Evolutionary conservation across 169 alveolate species (phyloP).

Genomic region (Theileria orientalis): DNA sequence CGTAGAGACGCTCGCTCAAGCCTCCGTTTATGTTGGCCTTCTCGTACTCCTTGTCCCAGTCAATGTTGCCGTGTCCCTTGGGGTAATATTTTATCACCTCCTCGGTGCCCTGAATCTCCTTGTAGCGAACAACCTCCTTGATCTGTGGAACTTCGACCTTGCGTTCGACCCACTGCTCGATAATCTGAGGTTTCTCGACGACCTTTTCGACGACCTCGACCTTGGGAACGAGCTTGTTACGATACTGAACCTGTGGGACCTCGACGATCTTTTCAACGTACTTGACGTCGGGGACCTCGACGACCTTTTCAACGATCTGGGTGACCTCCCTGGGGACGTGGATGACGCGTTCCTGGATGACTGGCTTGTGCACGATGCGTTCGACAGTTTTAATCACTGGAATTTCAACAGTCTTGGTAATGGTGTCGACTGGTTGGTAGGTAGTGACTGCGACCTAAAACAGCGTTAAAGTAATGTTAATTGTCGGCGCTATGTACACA

Average conservation of each 20-base stretch:
- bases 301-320: slow-evolving; percentile 83
- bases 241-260: slow-evolving; percentile 84
- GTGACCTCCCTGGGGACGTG: slow-evolving; percentile 84
- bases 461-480: not conserved
- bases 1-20: not conserved
- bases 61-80: slow-evolving; percentile 72
- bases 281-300: slow-evolving; percentile 85
- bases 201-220: slow-evolving; percentile 82
- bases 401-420: slow-evolving; percentile 76
- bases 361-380: slow-evolving; percentile 76
- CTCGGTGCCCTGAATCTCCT: slow-evolving; percentile 82
- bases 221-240: slow-evolving; percentile 80
- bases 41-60: slow-evolving; percentile 79
- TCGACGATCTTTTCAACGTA: slow-evolving; percentile 83
- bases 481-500: not conserved
- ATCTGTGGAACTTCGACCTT: slow-evolving; percentile 83
- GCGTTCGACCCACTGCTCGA: slow-evolving; percentile 83
- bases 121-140: slow-evolving; percentile 83
- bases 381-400: slow-evolving; percentile 80
- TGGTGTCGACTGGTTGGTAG: slow-evolving; percentile 85
- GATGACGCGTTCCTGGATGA: slow-evolving; percentile 80
- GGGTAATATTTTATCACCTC: slow-evolving; percentile 83
- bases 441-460: slow-evolving; percentile 85
- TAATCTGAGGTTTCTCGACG: slow-evolving; percentile 78
- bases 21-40: slow-evolving; percentile 50